These are phyloP conservation scores for Novymonas esmeraldas DNA, from an alignment of 208 protist species.

Conservation along the genomic window DNA sequence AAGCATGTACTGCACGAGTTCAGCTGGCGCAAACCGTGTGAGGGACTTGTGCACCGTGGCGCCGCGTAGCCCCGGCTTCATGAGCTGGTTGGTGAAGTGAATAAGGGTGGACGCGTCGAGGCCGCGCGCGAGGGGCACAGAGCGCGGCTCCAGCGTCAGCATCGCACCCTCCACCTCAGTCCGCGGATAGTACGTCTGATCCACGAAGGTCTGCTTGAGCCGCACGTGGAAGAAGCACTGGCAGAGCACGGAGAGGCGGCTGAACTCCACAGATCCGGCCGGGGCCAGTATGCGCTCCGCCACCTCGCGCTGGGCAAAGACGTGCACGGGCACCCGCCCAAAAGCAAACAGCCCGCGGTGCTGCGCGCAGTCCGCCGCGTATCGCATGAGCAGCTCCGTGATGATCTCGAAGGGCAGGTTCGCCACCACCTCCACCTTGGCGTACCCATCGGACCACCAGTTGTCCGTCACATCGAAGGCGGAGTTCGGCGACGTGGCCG, in stretches of 20 bases:
- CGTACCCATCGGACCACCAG: constrained; percentile 84
- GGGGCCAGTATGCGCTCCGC: constrained; percentile 81
- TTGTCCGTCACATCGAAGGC: constrained; percentile 56
- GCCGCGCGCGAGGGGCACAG: constrained; percentile 40
- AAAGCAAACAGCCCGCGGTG: constrained; percentile 75
- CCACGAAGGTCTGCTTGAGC: constrained; percentile 77
- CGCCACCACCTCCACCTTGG: constrained; percentile 86
- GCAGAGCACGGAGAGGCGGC: constrained; percentile 73
- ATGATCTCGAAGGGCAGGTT: constrained; percentile 89
- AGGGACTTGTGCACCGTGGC: constrained; percentile 76
- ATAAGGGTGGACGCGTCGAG: constrained; percentile 76
- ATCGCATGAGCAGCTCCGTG: constrained; percentile 85
- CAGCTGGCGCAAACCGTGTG: constrained; percentile 50
- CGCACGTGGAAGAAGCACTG: constrained; percentile 86
- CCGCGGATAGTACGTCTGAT: constrained; percentile 86
- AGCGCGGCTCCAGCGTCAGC: constrained; percentile 81
- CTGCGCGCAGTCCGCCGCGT: constrained; percentile 77
- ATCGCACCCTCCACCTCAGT: constrained; percentile 83
- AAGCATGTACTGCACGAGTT: constrained; percentile 86
- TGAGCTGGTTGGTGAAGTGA: constrained; percentile 81
- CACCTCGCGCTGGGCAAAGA: constrained; percentile 91
- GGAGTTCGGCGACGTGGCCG: constrained; percentile 34
- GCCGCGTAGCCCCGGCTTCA: constrained; percentile 69
- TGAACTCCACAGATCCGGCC: constrained; percentile 78
- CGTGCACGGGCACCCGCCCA: constrained; percentile 81